Evolutionary conservation across 495 filamentous ascomycete genomes (phyloP).

Genomic region (Xylaria grammica): DNA sequence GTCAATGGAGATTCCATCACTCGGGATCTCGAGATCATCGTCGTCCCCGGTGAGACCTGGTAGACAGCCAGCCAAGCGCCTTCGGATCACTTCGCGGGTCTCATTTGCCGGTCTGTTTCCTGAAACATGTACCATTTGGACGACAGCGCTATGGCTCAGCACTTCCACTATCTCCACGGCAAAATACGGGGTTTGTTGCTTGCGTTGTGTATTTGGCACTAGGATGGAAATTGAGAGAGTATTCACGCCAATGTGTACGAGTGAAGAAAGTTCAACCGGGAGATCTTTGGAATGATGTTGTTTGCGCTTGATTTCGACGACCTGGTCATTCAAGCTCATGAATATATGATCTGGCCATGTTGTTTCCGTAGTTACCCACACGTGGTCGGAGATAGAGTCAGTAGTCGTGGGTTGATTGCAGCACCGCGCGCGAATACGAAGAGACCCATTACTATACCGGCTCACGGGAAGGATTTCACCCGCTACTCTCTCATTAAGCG

Average conservation of each 20-base stretch:
- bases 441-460: conserved; percentile 42
- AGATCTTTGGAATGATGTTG: conserved; percentile 74
- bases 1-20: conserved; percentile 68
- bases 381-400: conserved; percentile 35
- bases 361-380: conserved; percentile 68
- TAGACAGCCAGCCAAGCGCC: conserved; percentile 43
- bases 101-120: conserved; percentile 40
- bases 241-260: conserved; percentile 61
- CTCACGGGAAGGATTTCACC: conserved; percentile 33
- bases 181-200: conserved; percentile 50
- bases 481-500: conserved; percentile 16
- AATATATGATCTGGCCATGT: conserved; percentile 76
- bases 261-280: conserved; percentile 71
- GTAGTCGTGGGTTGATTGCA: conserved; percentile 26
- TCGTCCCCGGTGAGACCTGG: conserved; percentile 45
- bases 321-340: conserved; percentile 66
- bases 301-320: conserved; percentile 66
- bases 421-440: conserved; percentile 47
- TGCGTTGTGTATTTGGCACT: conserved; percentile 22
- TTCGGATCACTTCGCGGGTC: conserved; percentile 56
- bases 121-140: conserved; percentile 42
- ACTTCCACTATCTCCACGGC: conserved; percentile 68
- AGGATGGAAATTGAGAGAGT: conserved; percentile 60
- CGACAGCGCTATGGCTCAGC: conserved; percentile 54
- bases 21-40: conserved; percentile 71